These are phyloP conservation scores for Penicillium desertorum DNA, from an alignment of 495 filamentous ascomycete species.

Conservation along the genomic window DNA sequence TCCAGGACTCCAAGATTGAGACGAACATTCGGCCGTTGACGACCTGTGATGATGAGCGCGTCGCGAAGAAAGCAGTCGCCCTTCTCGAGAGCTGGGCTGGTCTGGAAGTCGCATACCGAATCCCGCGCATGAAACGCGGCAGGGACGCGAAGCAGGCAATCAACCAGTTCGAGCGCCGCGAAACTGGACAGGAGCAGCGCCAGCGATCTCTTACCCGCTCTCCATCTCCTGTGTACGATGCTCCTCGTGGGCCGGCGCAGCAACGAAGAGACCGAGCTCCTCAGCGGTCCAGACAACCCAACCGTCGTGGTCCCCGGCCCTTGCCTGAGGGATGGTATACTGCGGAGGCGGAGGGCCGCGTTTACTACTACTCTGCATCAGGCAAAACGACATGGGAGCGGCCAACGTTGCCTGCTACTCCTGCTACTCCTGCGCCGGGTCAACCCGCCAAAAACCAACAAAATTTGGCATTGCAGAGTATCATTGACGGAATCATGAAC, in stretches of 20 bases:
- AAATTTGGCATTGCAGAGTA: constrained; percentile 70
- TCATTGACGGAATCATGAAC: constrained; percentile 80
- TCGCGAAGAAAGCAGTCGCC: constrained; percentile 65
- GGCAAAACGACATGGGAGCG: constrained; percentile 78
- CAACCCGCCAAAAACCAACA: constrained; percentile 54
- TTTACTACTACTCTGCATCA: constrained; percentile 76
- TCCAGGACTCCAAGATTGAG: constrained; percentile 94
- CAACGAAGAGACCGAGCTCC: constrained; percentile 60
- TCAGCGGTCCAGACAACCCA: constrained; percentile 51
- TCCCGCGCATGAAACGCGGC: constrained; percentile 77
- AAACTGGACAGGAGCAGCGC: constrained; percentile 60
- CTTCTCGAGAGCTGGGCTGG: constrained; percentile 85
- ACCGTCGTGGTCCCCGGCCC: constrained; percentile 49
- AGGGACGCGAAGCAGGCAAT: constrained; percentile 47
- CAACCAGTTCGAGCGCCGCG: constrained; percentile 69
- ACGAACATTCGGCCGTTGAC: constrained; percentile 71
- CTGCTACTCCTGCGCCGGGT: constrained; percentile 45
- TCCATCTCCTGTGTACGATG: constrained; percentile 51
- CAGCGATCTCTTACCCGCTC: constrained; percentile 54
- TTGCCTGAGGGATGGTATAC: constrained; percentile 81
- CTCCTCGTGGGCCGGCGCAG: constrained; percentile 52
- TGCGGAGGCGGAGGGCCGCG: constrained; percentile 60
- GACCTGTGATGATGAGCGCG: constrained; percentile 67
- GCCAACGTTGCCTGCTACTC: constrained; percentile 65
- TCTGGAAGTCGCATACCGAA: constrained; percentile 89